A percentile compares a stretch with the other conserved stretches of the same genome.
These are phyloP conservation scores for Dactylonectria estremocensis DNA, from an alignment of 2,329 filamentous ascomycete species.

Conservation along the genomic window DNA sequence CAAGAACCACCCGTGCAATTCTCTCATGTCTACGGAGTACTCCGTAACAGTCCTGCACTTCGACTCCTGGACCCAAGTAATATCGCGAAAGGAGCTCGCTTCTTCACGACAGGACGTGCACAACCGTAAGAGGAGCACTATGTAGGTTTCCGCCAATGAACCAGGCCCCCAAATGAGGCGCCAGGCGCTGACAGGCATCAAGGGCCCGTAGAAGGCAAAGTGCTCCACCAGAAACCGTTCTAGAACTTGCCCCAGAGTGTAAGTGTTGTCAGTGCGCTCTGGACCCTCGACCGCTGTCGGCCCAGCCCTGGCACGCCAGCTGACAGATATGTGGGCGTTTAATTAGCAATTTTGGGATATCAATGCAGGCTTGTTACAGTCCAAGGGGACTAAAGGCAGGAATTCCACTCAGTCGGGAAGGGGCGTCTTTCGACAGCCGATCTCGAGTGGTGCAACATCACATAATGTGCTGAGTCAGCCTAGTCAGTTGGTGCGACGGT, in stretches of 20 bases:
- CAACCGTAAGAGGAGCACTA: background rate
- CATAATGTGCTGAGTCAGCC: background rate
- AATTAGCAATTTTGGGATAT: conserved; percentile 6
- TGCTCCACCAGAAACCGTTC: conserved; percentile 29
- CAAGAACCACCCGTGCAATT: conserved; percentile 7
- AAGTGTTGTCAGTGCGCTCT: conserved; percentile 17
- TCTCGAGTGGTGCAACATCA: background rate
- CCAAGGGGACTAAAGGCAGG: background rate
- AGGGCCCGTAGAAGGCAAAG: conserved; percentile 19
- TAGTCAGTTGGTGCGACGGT: background rate
- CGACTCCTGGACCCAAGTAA: background rate
- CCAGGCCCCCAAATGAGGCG: conserved; percentile 5
- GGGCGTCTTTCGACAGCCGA: background rate
- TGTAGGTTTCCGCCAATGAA: conserved; percentile 25
- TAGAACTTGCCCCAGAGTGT: conserved; percentile 23
- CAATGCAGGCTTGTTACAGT: conserved; percentile 17
- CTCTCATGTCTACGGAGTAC: too few relatives aligned
- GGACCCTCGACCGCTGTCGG: conserved; percentile 2
- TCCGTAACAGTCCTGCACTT: too few relatives aligned
- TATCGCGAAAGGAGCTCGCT: conserved; percentile 13
- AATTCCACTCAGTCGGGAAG: background rate
- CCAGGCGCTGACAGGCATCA: conserved; percentile 22
- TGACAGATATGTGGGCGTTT: conserved; percentile 13
- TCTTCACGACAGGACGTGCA: background rate
- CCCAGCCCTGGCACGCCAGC: conserved; percentile 18